Base-by-base conservation (phyloP, 2,329 filamentous ascomycete genomes). In the Pyricularia sp. region DNA sequence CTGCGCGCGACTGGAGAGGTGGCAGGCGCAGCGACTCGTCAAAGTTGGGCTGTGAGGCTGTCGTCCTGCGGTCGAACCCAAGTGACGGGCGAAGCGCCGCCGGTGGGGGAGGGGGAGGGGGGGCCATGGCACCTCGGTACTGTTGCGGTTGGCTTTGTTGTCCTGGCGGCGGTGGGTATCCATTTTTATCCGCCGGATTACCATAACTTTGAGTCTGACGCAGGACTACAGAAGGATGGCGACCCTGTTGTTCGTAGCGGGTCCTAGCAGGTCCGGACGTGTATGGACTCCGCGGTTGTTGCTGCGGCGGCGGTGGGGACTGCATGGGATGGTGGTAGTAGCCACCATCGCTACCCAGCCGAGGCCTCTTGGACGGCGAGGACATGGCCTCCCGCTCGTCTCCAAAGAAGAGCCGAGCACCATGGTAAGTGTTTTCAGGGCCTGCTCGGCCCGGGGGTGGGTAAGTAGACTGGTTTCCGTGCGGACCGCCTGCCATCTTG, bases 21-120 rank as follows among this genome's bases (percentile, higher is more conserved):
- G 83, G 82, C 22, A 85, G 73, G 33, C 79, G 77, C 10, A 84
- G 75, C 7, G 81, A 82, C 68, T 83, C 80, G 65, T 84, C 81
- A 67, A 81, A 83, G 10, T 64, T 31, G 12, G 49, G 55, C 22
- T 62, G 26, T 5, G 28, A 33, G 13, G 62, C 28, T 0, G 35
- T 22, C 1, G 16, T 4, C 24, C 16, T 63, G 53, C 7, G 28
- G 16, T 60, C 55, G 22, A 49, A 49, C 24, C 16, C 5, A 6
- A n/a, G 22, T 13, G 22, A 30, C 10, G 55, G 28, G 24, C n/a
- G 60, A 12, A 24, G 65, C 8, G 49, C 57, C 24, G 33, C 33
- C 53, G 61, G 64, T 44, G 33, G 66, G 6, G 28, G 66, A 16
- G 44, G 66, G 69, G 62, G 70, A 74, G 7, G 66, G 69, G 62